A percentile compares a stretch with the other conserved stretches of the same genome.
Evolutionary conservation across 805 yeast genomes (phyloP).

Genomic region (Jamesozyma rosinii): DNA sequence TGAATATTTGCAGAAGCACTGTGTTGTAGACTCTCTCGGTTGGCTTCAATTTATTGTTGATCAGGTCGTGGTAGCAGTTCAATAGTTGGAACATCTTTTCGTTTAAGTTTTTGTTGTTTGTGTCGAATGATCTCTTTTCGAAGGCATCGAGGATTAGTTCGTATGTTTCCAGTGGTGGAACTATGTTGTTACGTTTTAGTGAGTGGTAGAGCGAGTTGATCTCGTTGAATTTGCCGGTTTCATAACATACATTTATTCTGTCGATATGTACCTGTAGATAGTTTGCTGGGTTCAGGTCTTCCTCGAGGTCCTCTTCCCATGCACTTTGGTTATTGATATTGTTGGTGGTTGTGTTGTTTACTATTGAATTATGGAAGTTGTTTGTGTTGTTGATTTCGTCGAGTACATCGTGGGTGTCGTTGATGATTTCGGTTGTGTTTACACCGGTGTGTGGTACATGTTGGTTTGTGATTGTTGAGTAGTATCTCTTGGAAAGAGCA

Average conservation of each 20-base stretch:
- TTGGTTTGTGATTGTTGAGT: conserved; percentile 3
- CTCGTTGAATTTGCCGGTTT: conserved; percentile 26
- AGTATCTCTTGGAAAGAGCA: conserved; percentile 3
- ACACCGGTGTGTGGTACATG: background rate
- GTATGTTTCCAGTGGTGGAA: conserved; percentile 46
- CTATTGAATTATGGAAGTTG: background rate
- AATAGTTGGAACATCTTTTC: conserved; percentile 51
- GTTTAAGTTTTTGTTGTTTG: conserved; percentile 47
- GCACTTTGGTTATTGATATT: conserved; percentile 5
- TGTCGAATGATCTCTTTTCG: conserved; percentile 39
- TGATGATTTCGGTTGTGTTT: background rate
- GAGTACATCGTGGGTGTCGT: too few relatives aligned
- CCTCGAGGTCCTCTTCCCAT: conserved; percentile 29
- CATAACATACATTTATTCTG: conserved; percentile 26
- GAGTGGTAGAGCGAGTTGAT: conserved; percentile 35
- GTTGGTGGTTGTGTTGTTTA: background rate
- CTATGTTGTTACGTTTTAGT: conserved; percentile 33
- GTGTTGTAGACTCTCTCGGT: conserved; percentile 44
- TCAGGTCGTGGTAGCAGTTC: conserved; percentile 59
- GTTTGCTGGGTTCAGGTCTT: conserved; percentile 24
- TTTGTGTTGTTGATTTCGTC: background rate
- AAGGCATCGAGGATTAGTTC: conserved; percentile 49
- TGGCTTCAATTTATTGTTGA: conserved; percentile 48
- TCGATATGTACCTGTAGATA: conserved; percentile 26
- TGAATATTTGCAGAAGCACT: conserved; percentile 42